Base-by-base conservation (phyloP, 805 yeast species). In the Saturnispora dispora region DNA sequence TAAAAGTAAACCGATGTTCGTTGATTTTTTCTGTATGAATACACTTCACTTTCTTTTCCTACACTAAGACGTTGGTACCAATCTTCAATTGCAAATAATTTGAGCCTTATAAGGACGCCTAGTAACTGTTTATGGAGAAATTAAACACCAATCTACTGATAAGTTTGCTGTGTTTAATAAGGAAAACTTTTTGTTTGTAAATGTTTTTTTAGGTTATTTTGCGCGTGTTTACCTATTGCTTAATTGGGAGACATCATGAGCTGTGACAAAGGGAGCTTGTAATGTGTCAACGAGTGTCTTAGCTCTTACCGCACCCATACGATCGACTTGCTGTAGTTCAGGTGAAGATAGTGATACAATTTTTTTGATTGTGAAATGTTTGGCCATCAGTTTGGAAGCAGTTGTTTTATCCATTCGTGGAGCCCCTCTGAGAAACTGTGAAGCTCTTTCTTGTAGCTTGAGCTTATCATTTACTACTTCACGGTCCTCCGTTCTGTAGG, bases 381-480 rank as follows among this genome's bases (percentile, higher is more conserved):
- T 28, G 6, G 51, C 51, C 23, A 55, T 36, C 10, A 49, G 15
- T 28, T 36, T 44, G 10, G 52, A 40, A 9, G 45, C 23, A 1
- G 47, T 44, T 17, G 52, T 44, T 20, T 49, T 44, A 35, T 49
- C 52, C 43, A 49, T 44, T 15, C 52, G 11, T 5, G 48, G 48
- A 27, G 45, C 44, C 5, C 40, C 37, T 22, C 52, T 35, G 11
- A 49, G 33, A 36, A 49, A 36, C 30, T 49, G 47, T 1, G 52
- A 49, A 11, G 32, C 52, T 36, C 52, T 43, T 22, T 49, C 52
- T 43, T 49, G 52, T 41, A 73, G 70, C 57, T 69, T 77, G 53
- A 74, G 77, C 2, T 57, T 52, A 37, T 66, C 67, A 18, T 57
- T 56, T 4, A 51, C 52, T 30, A 64, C 53, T 5, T 51, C 53